Conservation (phyloP, 2,329 filamentous ascomycete genomes). For the Lasiodiplodia theobromae region DNA sequence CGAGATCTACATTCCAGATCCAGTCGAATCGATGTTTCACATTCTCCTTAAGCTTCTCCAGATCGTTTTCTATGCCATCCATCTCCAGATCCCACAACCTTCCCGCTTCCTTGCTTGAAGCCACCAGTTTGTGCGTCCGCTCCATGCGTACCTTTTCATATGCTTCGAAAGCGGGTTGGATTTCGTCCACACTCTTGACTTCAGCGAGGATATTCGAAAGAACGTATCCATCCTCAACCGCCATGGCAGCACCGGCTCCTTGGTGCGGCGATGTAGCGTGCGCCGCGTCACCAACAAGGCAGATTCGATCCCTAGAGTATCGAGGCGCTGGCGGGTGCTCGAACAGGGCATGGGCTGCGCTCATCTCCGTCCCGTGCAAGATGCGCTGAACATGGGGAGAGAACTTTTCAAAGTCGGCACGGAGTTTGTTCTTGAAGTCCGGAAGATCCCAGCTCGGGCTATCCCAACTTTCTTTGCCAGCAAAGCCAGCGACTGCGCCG, state of each 20-base stretch:
- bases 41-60: too few species aligned
- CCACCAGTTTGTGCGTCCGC: too few species aligned
- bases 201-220: conserved; percentile 34
- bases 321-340: conserved; percentile 53
- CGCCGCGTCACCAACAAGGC: conserved; percentile 64
- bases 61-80: too few species aligned
- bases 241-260: conserved; percentile 63
- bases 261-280: conserved; percentile 64
- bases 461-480: conserved; percentile 53
- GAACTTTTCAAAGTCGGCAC: conserved; percentile 52
- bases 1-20: too few species aligned
- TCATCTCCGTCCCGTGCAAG: conserved; percentile 55
- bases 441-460: conserved; percentile 49
- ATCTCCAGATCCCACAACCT: too few species aligned
- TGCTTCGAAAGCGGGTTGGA: too few species aligned
- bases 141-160: too few species aligned
- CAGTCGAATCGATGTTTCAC: too few species aligned
- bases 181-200: too few species aligned
- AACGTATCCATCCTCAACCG: conserved; percentile 61
- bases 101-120: too few species aligned
- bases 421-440: conserved; percentile 50
- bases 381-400: conserved; percentile 48
- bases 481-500: conserved; percentile 54
- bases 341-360: conserved; percentile 57
- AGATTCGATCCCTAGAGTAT: conserved; percentile 45